phyloP scores from a whole-genome alignment of 1,139 yeast species.

The Yamadazyma spencermartinsiae region DNA sequence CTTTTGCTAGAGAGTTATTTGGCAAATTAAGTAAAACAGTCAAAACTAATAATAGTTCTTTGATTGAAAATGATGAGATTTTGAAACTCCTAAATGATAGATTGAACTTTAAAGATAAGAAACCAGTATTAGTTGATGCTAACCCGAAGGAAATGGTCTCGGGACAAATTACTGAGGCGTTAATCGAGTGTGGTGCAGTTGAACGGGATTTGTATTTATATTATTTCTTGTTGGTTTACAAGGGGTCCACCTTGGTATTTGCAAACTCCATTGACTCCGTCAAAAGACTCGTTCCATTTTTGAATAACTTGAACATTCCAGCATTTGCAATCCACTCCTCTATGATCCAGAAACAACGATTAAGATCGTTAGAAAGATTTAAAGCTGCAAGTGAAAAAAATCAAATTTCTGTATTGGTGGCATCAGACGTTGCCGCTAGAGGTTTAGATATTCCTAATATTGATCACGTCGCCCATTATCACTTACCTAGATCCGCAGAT shows the following conservation, averaged over 20 bases:
- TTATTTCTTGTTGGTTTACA: slow-evolving; percentile 82
- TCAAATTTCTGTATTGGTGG: slow-evolving; percentile 72
- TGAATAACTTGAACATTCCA: slow-evolving; percentile 68
- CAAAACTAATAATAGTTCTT: slow-evolving; percentile 27
- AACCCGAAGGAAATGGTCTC: slow-evolving; percentile 86
- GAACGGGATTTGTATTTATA: slow-evolving; percentile 91
- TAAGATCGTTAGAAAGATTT: slow-evolving; percentile 78
- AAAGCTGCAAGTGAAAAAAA: slow-evolving; percentile 51
- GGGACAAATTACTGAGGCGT: slow-evolving; percentile 73
- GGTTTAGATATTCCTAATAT: slow-evolving; percentile 92
- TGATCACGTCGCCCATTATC: slow-evolving; percentile 94
- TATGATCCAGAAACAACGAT: slow-evolving; percentile 92
- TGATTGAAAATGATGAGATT: slow-evolving; percentile 52
- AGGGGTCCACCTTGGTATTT: slow-evolving; percentile 88
- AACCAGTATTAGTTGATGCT: slow-evolving; percentile 73
- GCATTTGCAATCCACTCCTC: slow-evolving; percentile 87
- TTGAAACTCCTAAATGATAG: slow-evolving; percentile 56
- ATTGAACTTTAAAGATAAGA: slow-evolving; percentile 57
- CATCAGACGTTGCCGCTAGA: slow-evolving; percentile 98
- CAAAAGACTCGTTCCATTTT: slow-evolving; percentile 75
- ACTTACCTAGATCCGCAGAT: slow-evolving; percentile 92
- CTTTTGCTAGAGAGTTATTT: slow-evolving; percentile 83
- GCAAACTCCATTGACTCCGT: slow-evolving; percentile 95
- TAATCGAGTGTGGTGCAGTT: slow-evolving; percentile 86
- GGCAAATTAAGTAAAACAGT: slow-evolving; percentile 55